phyloP scores from a whole-genome alignment of 2,329 filamentous ascomycete species.

The Colletotrichum tropicale region DNA sequence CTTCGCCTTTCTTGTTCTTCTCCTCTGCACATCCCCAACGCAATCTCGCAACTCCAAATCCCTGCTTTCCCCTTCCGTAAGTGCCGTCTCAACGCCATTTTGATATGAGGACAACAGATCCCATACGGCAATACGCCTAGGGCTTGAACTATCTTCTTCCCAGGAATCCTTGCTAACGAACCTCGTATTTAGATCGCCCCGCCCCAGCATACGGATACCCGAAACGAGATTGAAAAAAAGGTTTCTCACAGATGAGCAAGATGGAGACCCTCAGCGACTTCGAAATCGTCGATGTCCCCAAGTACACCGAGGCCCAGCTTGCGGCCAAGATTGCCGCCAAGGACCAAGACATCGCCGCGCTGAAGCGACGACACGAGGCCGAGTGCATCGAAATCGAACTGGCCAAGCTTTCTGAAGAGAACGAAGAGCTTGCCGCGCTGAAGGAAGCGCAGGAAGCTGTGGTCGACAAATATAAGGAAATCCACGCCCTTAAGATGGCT shows the following conservation, averaged over 20 bases:
- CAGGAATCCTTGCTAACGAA: not conserved
- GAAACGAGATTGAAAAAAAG: not conserved
- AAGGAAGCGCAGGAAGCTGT: not conserved
- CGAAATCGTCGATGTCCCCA: not conserved
- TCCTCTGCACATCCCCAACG: not conserved
- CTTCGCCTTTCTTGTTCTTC: not conserved
- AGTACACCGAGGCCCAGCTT: not conserved
- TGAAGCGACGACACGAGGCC: not conserved
- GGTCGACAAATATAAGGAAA: not conserved
- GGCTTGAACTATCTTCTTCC: not conserved
- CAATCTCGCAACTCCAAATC: not conserved
- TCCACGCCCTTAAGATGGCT: not conserved
- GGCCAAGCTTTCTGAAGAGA: not conserved
- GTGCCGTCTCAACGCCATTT: not conserved
- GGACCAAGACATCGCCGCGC: not conserved
- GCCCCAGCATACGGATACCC: not conserved
- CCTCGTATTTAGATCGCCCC: not conserved
- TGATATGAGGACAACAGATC: not conserved
- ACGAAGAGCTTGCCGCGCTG: not conserved
- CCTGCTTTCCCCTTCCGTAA: not conserved
- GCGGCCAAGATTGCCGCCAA: not conserved
- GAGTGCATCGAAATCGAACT: not conserved
- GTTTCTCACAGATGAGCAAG: not conserved
- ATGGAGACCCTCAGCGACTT: not conserved
- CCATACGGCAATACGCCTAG: not conserved